These are phyloP conservation scores for Peltaster fructicola DNA, from an alignment of 2,329 filamentous ascomycete genomes.

Conservation along the genomic window DNA sequence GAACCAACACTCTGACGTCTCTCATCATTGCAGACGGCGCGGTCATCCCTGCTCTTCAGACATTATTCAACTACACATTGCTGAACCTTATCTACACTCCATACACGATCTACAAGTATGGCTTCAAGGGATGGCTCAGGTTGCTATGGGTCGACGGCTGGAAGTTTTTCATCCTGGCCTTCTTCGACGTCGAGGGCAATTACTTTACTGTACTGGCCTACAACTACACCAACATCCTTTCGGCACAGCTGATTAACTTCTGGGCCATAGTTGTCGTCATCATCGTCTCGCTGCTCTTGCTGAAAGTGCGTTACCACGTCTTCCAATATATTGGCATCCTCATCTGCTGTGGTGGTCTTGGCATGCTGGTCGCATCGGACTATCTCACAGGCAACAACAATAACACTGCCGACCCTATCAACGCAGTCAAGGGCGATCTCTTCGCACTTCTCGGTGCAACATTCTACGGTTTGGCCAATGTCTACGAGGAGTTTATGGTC, in stretches of 20 bases:
- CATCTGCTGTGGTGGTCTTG: slow-evolving; percentile 79
- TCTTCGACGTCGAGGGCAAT: slow-evolving; percentile 90
- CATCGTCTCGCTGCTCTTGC: slow-evolving; percentile 60
- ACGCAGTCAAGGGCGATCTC: slow-evolving; percentile 77
- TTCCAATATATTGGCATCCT: slow-evolving; percentile 76
- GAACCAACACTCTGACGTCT: slow-evolving; percentile 75
- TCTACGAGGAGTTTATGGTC: slow-evolving; percentile 88
- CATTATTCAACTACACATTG: slow-evolving; percentile 83
- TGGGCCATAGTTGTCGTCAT: slow-evolving; percentile 95
- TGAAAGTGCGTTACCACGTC: slow-evolving; percentile 76
- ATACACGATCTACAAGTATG: slow-evolving; percentile 63
- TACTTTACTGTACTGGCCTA: slow-evolving; percentile 96
- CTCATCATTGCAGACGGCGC: slow-evolving; percentile 52
- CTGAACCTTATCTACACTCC: slow-evolving; percentile 67
- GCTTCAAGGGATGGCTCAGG: slow-evolving; percentile 48
- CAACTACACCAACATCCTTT: slow-evolving; percentile 77
- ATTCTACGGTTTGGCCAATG: slow-evolving; percentile 80
- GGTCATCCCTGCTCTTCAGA: slow-evolving; percentile 87
- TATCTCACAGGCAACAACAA: slow-evolving; percentile 63
- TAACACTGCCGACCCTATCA: slow-evolving; percentile 38
- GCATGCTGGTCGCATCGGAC: slow-evolving; percentile 71
- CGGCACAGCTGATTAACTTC: slow-evolving; percentile 92
- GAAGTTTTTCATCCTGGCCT: slow-evolving; percentile 85
- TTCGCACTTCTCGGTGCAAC: slow-evolving; percentile 81
- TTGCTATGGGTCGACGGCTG: slow-evolving; percentile 58